A percentile compares a stretch with the other conserved stretches of the same genome.
These are phyloP conservation scores for Lachnellula arida DNA, from an alignment of 2,329 filamentous ascomycete species.

Conservation along the genomic window DNA sequence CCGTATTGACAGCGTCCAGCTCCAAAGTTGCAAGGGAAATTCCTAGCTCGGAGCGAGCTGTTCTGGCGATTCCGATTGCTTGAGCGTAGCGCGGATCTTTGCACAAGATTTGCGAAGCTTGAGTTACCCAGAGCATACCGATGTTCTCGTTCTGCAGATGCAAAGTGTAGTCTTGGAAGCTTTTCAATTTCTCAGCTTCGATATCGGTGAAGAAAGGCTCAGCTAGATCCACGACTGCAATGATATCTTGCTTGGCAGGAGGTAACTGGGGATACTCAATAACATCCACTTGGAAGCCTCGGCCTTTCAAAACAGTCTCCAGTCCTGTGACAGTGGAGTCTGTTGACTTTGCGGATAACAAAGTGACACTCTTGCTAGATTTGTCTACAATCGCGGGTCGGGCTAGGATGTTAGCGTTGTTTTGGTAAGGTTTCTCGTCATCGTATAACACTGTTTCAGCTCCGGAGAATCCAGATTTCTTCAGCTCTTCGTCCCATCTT, in stretches of 20 bases:
- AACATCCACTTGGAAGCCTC: conserved; percentile 10
- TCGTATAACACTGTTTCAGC: conserved; percentile 26
- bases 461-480: conserved; percentile 31
- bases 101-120: conserved; percentile 16
- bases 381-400: neutral
- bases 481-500: conserved; percentile 28
- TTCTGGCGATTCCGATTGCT: conserved; percentile 16
- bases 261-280: neutral
- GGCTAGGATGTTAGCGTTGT: conserved; percentile 22
- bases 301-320: neutral
- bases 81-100: conserved; percentile 19
- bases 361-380: conserved; percentile 1
- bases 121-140: conserved; percentile 22
- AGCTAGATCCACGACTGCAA: conserved; percentile 26
- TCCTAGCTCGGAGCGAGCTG: conserved; percentile 18
- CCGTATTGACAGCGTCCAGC: conserved; percentile 11
- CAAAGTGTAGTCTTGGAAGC: conserved; percentile 10
- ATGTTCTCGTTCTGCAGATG: neutral
- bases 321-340: neutral
- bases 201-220: conserved; percentile 25
- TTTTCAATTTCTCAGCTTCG: conserved; percentile 5
- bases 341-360: neutral
- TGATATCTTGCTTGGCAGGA: conserved; percentile 20
- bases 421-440: conserved; percentile 17
- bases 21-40: conserved; percentile 21